Evolutionary conservation across 2,329 filamentous ascomycete species (phyloP).

Genomic region (Hortaea werneckii): DNA sequence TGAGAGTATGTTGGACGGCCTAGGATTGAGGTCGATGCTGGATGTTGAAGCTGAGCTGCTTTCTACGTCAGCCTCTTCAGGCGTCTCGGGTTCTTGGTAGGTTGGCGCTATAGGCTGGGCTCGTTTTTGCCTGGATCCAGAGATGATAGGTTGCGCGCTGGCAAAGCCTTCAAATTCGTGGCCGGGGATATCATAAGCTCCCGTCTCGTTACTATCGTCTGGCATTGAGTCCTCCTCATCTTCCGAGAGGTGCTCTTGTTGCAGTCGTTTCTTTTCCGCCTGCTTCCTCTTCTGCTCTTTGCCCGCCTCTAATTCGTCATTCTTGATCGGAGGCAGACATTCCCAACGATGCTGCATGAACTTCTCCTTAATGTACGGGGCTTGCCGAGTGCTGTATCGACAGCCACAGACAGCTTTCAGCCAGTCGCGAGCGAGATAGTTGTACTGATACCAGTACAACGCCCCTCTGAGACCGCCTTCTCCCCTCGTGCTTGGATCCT

Average conservation of each 20-base stretch:
- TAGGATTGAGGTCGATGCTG: background rate
- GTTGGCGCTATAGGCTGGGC: too few species aligned
- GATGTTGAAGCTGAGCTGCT: background rate
- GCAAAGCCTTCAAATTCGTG: too few species aligned
- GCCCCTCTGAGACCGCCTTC: background rate
- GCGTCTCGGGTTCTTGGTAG: background rate
- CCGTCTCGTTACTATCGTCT: background rate
- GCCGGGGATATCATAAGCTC: too few species aligned
- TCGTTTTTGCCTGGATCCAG: too few species aligned
- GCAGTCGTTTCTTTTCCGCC: background rate
- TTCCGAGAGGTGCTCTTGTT: too few species aligned
- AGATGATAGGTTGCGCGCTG: too few species aligned
- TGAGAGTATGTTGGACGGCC: too few species aligned
- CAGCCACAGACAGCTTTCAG: conserved; percentile 8
- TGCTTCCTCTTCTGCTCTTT: background rate
- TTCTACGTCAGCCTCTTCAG: background rate
- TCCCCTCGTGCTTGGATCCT: background rate
- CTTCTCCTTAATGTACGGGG: background rate
- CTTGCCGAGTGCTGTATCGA: conserved; percentile 1
- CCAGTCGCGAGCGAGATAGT: conserved; percentile 6
- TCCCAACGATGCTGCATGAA: background rate
- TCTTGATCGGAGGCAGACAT: background rate
- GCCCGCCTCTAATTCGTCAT: background rate
- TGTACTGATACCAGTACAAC: conserved; percentile 1
- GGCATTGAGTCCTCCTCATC: background rate